phyloP scores from a whole-genome alignment of 345 rosid species.

The Hevea brasiliensis region DNA sequence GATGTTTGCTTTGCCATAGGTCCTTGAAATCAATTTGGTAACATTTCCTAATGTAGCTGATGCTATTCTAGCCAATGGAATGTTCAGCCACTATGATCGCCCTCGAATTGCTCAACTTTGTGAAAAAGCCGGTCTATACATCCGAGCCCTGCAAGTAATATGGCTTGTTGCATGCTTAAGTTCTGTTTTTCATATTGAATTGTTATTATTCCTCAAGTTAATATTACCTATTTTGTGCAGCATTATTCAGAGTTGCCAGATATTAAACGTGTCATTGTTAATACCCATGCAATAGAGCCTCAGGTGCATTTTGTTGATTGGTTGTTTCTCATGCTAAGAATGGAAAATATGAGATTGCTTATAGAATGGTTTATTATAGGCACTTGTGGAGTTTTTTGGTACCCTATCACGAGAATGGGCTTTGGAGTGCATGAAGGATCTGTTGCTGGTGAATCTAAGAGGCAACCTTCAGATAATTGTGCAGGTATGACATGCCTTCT shows the following conservation, averaged over 20 bases:
- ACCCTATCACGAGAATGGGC: conserved; percentile 99
- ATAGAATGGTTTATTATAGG: conserved; percentile 43
- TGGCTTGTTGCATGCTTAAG: neutral
- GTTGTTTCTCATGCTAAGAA: neutral
- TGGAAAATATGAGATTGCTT: neutral
- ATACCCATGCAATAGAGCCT: conserved; percentile 99
- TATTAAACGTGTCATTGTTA: conserved; percentile 97
- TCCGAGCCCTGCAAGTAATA: conserved; percentile 84
- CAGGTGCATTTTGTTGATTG: conserved; percentile 52
- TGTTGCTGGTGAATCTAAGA: conserved; percentile 81
- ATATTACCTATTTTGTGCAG: conserved; percentile 50
- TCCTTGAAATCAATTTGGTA: conserved; percentile 95
- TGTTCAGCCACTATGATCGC: conserved; percentile 98
- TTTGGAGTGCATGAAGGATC: conserved; percentile 99
- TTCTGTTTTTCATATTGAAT: neutral
- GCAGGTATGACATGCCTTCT: conserved; percentile 56
- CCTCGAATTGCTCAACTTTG: conserved; percentile 97
- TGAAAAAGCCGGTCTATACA: conserved; percentile 96
- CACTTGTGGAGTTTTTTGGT: conserved; percentile 97
- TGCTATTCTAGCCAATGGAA: conserved; percentile 93
- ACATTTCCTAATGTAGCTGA: conserved; percentile 99
- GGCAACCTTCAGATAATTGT: conserved; percentile 99
- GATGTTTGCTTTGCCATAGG: conserved; percentile 42
- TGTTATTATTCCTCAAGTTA: neutral
- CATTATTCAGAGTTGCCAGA: conserved; percentile 94